Evolutionary conservation across 2,329 filamentous ascomycete genomes (phyloP).

Genomic region (Lecanosticta acicola): DNA sequence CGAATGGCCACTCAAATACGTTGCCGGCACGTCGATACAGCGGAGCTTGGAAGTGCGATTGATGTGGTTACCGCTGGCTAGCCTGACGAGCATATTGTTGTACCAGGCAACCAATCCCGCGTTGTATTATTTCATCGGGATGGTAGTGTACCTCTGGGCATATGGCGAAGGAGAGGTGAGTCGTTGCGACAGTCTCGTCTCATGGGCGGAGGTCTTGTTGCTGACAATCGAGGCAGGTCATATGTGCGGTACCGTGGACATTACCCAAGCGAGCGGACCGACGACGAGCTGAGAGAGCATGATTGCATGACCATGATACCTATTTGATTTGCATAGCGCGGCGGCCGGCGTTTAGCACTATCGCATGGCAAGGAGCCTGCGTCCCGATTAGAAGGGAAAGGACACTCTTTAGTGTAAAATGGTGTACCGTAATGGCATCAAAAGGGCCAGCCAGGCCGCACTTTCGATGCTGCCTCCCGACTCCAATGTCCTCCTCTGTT

Average conservation of each 20-base stretch:
- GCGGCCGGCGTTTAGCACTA: neutral
- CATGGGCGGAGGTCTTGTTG: neutral
- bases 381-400: neutral
- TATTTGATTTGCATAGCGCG: slow-evolving; percentile 21
- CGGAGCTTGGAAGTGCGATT: slow-evolving; percentile 82
- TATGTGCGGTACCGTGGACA: slow-evolving; percentile 48
- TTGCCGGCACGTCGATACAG: slow-evolving; percentile 75
- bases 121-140: slow-evolving; percentile 82
- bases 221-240: slow-evolving; percentile 32
- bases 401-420: neutral
- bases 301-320: slow-evolving; percentile 16
- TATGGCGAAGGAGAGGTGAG: slow-evolving; percentile 94
- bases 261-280: slow-evolving; percentile 40
- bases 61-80: slow-evolving; percentile 71
- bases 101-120: slow-evolving; percentile 93
- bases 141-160: slow-evolving; percentile 90
- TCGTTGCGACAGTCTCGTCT: neutral
- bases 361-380: neutral
- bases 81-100: slow-evolving; percentile 67
- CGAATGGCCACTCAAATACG: slow-evolving; percentile 79
- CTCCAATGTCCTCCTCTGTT: too few species aligned
- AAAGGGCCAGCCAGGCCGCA: neutral
- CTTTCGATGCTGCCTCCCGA: neutral
- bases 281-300: slow-evolving; percentile 23
- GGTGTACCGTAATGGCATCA: neutral